Conservation (phyloP, 2,329 filamentous ascomycete species). For the Dichotomopilus funicola region DNA sequence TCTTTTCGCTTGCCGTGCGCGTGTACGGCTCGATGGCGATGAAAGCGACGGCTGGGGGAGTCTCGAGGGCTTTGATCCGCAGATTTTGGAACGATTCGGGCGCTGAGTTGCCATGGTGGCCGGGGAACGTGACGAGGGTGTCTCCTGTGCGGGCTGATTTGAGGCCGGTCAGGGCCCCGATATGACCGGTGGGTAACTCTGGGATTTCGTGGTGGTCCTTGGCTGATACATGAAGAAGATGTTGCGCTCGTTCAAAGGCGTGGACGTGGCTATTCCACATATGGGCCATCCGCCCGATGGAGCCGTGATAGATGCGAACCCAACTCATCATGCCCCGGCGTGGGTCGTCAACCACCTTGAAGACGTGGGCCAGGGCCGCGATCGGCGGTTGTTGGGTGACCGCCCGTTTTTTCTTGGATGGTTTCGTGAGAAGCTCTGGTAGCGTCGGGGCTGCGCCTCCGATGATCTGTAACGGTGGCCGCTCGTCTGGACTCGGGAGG, state of each 20-base stretch:
- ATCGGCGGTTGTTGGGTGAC: conserved; percentile 28
- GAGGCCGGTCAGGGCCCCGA: conserved; percentile 85
- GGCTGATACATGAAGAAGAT: conserved; percentile 83
- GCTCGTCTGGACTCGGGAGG: conserved; percentile 73
- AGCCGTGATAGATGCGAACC: conserved; percentile 84
- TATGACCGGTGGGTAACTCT: conserved; percentile 76
- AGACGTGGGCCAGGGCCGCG: conserved; percentile 60
- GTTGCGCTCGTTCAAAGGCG: conserved; percentile 70
- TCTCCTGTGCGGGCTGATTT: conserved; percentile 92
- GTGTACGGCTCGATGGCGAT: conserved; percentile 72
- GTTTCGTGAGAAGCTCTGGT: conserved; percentile 33
- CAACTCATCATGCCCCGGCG: conserved; percentile 85
- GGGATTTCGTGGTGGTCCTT: conserved; percentile 79
- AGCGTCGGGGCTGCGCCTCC: conserved; percentile 48
- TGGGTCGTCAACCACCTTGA: conserved; percentile 90
- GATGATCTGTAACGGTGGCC: conserved; percentile 71
- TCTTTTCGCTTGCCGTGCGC: conserved; percentile 64
- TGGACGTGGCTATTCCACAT: conserved; percentile 85
- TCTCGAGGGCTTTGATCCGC: conserved; percentile 79
- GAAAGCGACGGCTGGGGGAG: conserved; percentile 93
- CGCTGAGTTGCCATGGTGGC: conserved; percentile 46
- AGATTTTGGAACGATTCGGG: conserved; percentile 66
- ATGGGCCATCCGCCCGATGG: conserved; percentile 63
- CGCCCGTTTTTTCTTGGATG: conserved; percentile 30
- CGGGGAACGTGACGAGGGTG: conserved; percentile 71